These are phyloP conservation scores for Wallacemonas sp. DNA, from an alignment of 208 protist genomes.

Conservation along the genomic window DNA sequence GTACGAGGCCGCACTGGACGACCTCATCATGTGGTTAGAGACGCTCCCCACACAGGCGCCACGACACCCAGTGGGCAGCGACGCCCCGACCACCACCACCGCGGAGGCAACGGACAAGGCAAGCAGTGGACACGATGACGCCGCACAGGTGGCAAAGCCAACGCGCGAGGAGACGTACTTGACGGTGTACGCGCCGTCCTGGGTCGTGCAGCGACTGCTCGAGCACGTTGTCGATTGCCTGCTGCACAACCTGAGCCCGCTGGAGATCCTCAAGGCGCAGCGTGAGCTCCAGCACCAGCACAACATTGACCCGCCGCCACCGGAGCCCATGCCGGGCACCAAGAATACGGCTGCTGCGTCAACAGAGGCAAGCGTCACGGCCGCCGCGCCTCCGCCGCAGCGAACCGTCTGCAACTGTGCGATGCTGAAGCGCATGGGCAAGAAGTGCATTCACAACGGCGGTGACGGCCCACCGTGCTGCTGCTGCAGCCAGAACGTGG, in stretches of 20 bases:
- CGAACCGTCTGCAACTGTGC: neutral
- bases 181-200: slow-evolving; percentile 16
- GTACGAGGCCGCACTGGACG: slow-evolving; percentile 8
- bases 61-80: slow-evolving; percentile 11
- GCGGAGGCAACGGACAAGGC: neutral
- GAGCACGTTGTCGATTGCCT: slow-evolving; percentile 45
- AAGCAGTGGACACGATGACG: neutral
- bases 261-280: slow-evolving; percentile 36
- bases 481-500: neutral
- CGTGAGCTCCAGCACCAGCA: slow-evolving; percentile 8
- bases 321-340: neutral
- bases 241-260: slow-evolving; percentile 33
- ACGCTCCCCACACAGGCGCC: neutral
- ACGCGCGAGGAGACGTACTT: slow-evolving; percentile 26
- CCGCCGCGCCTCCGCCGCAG: neutral
- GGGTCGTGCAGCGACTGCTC: slow-evolving; percentile 23
- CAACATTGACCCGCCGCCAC: neutral
- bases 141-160: neutral
- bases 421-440: slow-evolving; percentile 1
- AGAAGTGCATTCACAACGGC: neutral
- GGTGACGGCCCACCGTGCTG: neutral
- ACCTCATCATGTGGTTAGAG: slow-evolving; percentile 13
- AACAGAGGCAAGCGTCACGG: neutral
- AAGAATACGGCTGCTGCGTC: neutral
- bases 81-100: neutral